Evolutionary conservation across 1,284 basidiomycete species (phyloP), one percentile per base, ranked within the genome.

Genomic region (Hortiboletus rubellus): DNA sequence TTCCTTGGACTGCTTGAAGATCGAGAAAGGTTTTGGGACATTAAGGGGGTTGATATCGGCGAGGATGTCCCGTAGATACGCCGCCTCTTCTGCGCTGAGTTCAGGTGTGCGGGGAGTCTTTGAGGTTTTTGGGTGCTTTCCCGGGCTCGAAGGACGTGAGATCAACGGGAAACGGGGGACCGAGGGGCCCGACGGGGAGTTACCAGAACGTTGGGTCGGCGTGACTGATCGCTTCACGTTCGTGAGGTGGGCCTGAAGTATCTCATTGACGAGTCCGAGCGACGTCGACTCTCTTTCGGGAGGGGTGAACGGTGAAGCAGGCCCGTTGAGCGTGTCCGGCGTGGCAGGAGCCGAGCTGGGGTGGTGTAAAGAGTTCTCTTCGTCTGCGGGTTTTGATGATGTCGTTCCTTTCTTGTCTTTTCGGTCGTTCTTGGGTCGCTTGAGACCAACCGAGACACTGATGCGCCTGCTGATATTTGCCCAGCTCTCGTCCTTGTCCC

Each of bases 1-100:
- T 0, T 73, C 69, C 40, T 69, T 70, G 44, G 73, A 68, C 27
- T 72, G 72, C 58, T 73, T 77, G 63, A 85, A 77, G 43, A 84
- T 71, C 4, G 76, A 71, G 57, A 84, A 79, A 4, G 80, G 77
- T 54, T 75, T 72, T 3, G 65, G 66, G 15, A 64, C 52, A 5
- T 68, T 66, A 1, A 71, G 68, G 41, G 73, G 73, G 38, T 62
- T 70, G 41, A 86, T 76, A 57, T 91, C 87, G 0, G 88, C 85
- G 12, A 91, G 76, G 31, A 90, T 80, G 47, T 79, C 78, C 15
- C 82, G 81, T 15, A 91, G 75, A 69, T 88, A 91, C 48, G 80
- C 83, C 7, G 80, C 70, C 63, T 91, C 84, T 55, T 80, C 81
- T 14, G 75, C 62, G 1, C 79, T 75, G 4, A 79, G 77, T 67